A percentile compares a stretch with the other conserved stretches of the same genome.
Conservation (phyloP, 768 basidiomycete genomes). For the Calocera viscosa region DNA sequence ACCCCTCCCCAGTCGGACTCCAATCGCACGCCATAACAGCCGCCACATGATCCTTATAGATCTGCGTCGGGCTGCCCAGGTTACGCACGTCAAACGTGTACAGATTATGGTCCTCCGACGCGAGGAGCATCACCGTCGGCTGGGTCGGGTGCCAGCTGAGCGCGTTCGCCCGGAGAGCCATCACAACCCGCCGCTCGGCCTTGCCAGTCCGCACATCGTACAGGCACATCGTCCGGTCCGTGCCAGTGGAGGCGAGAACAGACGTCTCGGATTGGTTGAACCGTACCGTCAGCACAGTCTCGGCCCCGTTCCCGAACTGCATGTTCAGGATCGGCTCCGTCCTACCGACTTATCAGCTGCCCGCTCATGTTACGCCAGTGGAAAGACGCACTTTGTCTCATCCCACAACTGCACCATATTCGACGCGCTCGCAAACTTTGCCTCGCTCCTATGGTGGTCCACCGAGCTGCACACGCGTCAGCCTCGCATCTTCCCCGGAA, state of each 20-base stretch:
- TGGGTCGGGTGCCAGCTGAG: constrained; percentile 94
- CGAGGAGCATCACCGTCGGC: constrained; percentile 80
- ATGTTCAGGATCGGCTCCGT: constrained; percentile 76
- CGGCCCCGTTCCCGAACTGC: constrained; percentile 72
- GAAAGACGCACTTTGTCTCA: constrained; percentile 68
- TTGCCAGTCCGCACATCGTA: constrained; percentile 96
- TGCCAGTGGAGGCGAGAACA: constrained; percentile 87
- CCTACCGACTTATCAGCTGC: constrained; percentile 31
- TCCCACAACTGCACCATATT: constrained; percentile 96
- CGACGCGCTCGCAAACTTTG: constrained; percentile 89
- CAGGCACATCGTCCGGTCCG: constrained; percentile 87
- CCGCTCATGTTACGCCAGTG: background rate
- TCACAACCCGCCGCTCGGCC: constrained; percentile 79
- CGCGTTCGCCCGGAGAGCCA: constrained; percentile 86
- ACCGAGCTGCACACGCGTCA: constrained; percentile 50
- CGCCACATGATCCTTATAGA: constrained; percentile 95
- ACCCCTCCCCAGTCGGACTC: constrained; percentile 90
- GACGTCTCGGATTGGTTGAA: constrained; percentile 93
- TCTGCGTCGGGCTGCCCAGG: constrained; percentile 67
- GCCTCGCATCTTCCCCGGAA: background rate
- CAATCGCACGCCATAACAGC: constrained; percentile 96
- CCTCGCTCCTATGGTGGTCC: constrained; percentile 81
- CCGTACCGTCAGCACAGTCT: constrained; percentile 75
- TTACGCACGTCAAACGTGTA: constrained; percentile 95
- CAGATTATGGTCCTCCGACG: constrained; percentile 97